A percentile compares a stretch with the other conserved stretches of the same genome.
Conservation (phyloP, 805 yeast species). For the Candida golubevii region DNA sequence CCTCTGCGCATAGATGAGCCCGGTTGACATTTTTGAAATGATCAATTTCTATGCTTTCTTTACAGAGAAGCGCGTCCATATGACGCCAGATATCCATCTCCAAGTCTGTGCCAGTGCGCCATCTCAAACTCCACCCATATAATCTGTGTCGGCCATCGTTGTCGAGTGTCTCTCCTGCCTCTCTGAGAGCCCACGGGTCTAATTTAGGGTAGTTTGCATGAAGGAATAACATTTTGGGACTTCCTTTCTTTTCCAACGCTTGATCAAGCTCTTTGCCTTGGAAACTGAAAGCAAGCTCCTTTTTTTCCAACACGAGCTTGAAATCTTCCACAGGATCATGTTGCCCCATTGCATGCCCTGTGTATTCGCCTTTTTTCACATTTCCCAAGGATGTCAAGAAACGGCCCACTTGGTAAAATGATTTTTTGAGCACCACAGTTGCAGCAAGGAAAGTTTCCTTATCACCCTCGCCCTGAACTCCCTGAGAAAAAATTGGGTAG, state of each 20-base stretch:
- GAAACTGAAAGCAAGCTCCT: conserved; percentile 4
- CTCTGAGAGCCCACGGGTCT: conserved; percentile 53
- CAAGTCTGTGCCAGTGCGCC: conserved; percentile 51
- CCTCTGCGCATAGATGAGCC: conserved; percentile 45
- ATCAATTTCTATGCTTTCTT: conserved; percentile 41
- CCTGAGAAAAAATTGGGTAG: conserved; percentile 42
- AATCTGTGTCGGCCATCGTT: conserved; percentile 49
- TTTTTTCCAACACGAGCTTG: conserved; percentile 11
- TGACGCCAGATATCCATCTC: conserved; percentile 57
- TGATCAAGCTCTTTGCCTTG: conserved; percentile 7
- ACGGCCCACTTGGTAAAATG: conserved; percentile 53
- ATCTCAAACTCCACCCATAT: conserved; percentile 54
- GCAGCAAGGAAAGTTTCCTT: conserved; percentile 76
- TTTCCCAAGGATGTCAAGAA: conserved; percentile 51
- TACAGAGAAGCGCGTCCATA: conserved; percentile 54
- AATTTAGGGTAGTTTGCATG: conserved; percentile 68
- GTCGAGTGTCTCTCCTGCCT: conserved; percentile 37
- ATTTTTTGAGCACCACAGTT: conserved; percentile 45
- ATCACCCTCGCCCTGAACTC: conserved; percentile 71
- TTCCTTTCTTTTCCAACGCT: conserved; percentile 5
- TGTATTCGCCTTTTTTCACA: conserved; percentile 35
- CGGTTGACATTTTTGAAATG: conserved; percentile 41
- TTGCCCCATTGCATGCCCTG: conserved; percentile 79
- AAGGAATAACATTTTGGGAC: conserved; percentile 41
- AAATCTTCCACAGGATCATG: conserved; percentile 64